phyloP scores from a whole-genome alignment of 208 protist species.

The Porcisia hertigi region DNA sequence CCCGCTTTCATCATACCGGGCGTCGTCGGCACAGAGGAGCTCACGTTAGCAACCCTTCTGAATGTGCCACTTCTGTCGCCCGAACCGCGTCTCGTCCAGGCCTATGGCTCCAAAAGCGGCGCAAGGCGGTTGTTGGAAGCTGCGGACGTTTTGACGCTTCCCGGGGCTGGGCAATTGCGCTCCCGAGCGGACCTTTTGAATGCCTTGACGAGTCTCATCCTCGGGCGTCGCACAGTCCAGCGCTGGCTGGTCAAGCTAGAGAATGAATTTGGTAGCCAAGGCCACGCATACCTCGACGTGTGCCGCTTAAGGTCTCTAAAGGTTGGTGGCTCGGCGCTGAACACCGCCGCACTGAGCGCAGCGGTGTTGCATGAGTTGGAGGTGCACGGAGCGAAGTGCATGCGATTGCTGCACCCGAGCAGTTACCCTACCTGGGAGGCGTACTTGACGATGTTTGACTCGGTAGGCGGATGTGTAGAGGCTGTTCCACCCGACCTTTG shows the following conservation, averaged over 20 bases:
- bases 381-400: slow-evolving; percentile 65
- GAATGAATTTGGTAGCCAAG: slow-evolving; percentile 84
- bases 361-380: slow-evolving; percentile 66
- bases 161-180: slow-evolving; percentile 62
- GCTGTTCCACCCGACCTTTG: slow-evolving; percentile 75
- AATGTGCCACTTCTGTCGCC: slow-evolving; percentile 85
- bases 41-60: slow-evolving; percentile 75
- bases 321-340: neutral
- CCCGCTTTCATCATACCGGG: slow-evolving; percentile 84
- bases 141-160: slow-evolving; percentile 74
- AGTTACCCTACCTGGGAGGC: slow-evolving; percentile 83
- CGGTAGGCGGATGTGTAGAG: slow-evolving; percentile 83
- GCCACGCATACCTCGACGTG: slow-evolving; percentile 89
- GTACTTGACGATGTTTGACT: slow-evolving; percentile 79
- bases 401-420: slow-evolving; percentile 71
- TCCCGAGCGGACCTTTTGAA: slow-evolving; percentile 57
- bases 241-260: slow-evolving; percentile 93
- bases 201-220: slow-evolving; percentile 67
- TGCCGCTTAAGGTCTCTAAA: slow-evolving; percentile 69
- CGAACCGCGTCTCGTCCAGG: slow-evolving; percentile 76
- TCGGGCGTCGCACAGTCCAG: slow-evolving; percentile 63
- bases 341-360: slow-evolving; percentile 18
- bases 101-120: slow-evolving; percentile 88
- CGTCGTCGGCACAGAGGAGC: slow-evolving; percentile 86
- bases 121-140: slow-evolving; percentile 67